Evolutionary conservation across 73 alveolate species (phyloP).

Genomic region (Tetrahymena borealis): DNA sequence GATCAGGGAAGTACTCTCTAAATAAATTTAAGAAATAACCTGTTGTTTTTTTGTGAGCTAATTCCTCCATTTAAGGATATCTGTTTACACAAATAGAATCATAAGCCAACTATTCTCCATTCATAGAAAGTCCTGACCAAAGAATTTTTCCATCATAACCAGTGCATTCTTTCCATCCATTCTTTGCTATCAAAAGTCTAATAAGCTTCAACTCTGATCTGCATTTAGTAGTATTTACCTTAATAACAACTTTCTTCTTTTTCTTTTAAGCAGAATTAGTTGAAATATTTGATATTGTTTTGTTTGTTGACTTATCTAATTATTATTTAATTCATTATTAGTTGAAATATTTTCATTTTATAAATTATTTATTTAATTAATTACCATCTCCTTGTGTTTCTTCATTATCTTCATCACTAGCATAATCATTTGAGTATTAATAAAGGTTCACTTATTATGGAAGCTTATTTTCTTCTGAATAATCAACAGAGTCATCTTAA

Average conservation of each 20-base stretch:
- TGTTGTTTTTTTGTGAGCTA: conserved; percentile 62
- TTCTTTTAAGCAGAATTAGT: not conserved
- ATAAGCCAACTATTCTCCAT: conserved; percentile 13
- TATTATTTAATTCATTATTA: not conserved
- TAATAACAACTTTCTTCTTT: not conserved
- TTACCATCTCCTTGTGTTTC: not conserved
- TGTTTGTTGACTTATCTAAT: not conserved
- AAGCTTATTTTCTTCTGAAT: not conserved
- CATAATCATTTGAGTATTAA: not conserved
- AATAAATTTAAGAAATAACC: conserved; percentile 52
- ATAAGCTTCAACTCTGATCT: conserved; percentile 16
- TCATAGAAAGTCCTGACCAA: conserved; percentile 47
- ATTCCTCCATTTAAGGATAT: conserved; percentile 64
- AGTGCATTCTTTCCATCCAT: conserved; percentile 42
- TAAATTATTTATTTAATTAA: not conserved
- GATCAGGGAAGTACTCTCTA: conserved; percentile 66
- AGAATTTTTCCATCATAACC: conserved; percentile 32
- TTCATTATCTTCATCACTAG: not conserved
- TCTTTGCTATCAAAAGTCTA: not conserved
- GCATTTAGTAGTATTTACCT: conserved; percentile 9
- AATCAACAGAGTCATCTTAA: not conserved
- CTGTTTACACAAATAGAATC: conserved; percentile 42
- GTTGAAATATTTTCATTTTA: not conserved
- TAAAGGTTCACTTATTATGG: not conserved
- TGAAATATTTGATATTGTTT: not conserved